Base-by-base conservation (phyloP, 163 green algal genomes). In the Prototheca cutis region DNA sequence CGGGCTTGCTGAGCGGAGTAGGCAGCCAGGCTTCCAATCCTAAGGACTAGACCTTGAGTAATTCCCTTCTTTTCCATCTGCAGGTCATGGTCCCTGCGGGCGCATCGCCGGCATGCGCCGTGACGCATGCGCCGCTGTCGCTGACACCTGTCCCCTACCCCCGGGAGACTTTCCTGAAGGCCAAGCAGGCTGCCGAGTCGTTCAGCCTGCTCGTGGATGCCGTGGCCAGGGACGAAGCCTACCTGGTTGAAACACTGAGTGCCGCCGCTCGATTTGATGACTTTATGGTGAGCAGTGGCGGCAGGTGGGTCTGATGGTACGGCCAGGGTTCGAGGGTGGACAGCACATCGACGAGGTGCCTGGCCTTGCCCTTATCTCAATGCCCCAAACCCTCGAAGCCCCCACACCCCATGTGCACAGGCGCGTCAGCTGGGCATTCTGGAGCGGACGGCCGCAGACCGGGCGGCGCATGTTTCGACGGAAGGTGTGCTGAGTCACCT, bases 211-310 rank as follows among this genome's bases (percentile, higher is more conserved):
- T 97, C 48, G 77, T 90, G 23, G 84, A 95, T 63, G 53, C 61
- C 1, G 82, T 97, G 15, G 80, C 75, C 1, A 21, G 57, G 2
- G 88, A 97, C 55, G 72, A 80, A 32, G 65, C 55, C 0, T 97
- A 95, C 70, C 67, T 98, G 49, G 52, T 76, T 31, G 15, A 57
- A 4, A 84, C 84, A 2, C 73, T 96, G 34, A 53, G 36, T 4
- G 54, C 71, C 18, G 86, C 80, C 47, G 78, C 74, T 8, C 48
- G 77, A 48, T 68, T 85, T n/a, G 86, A 98, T 63, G 67, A 79
- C 33, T 97, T 98, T 77, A 95, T 85, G 5, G 71, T 72, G 49
- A n/a, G n/a, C n/a, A n/a, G n/a, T n/a, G n/a, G n/a, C n/a, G n/a
- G n/a, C n/a, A n/a, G n/a, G n/a, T n/a, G n/a, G n/a, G n/a, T n/a